Conservation (phyloP, 2,329 filamentous ascomycete species). For the Sclerotinia borealis region DNA sequence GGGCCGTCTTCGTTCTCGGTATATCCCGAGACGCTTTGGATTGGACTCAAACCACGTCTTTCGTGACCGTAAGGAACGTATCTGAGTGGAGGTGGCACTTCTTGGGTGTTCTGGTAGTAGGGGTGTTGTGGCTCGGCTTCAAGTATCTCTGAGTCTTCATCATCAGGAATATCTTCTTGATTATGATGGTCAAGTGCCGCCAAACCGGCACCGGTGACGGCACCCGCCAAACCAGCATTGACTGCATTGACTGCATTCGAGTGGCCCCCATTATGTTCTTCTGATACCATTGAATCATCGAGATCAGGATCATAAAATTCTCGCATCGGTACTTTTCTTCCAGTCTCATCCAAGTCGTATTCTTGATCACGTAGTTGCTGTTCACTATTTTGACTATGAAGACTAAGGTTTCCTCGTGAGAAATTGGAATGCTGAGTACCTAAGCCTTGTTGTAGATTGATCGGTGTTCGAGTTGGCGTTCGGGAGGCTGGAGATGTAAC, state of each 20-base stretch:
- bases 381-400: constrained; percentile 39
- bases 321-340: constrained; percentile 30
- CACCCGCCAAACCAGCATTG: constrained; percentile 26
- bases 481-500: constrained; percentile 54
- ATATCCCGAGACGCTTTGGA: constrained; percentile 87
- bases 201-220: constrained; percentile 33
- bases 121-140: constrained; percentile 10
- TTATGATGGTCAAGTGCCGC: constrained; percentile 36
- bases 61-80: constrained; percentile 65
- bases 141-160: constrained; percentile 25
- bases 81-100: constrained; percentile 57
- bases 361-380: constrained; percentile 37
- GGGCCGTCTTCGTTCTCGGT: constrained; percentile 56
- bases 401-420: constrained; percentile 42
- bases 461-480: constrained; percentile 55
- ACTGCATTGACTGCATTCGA: constrained; percentile 24
- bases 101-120: constrained; percentile 40
- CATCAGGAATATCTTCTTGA: constrained; percentile 18
- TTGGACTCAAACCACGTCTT: constrained; percentile 73
- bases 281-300: constrained; percentile 24
- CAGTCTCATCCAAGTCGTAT: constrained; percentile 33
- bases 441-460: constrained; percentile 50
- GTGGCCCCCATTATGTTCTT: constrained; percentile 31
- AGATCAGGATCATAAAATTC: constrained; percentile 20
- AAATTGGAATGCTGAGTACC: constrained; percentile 55